phyloP scores from a whole-genome alignment of 257 asterid species.

The Nicotiana tabacum region DNA sequence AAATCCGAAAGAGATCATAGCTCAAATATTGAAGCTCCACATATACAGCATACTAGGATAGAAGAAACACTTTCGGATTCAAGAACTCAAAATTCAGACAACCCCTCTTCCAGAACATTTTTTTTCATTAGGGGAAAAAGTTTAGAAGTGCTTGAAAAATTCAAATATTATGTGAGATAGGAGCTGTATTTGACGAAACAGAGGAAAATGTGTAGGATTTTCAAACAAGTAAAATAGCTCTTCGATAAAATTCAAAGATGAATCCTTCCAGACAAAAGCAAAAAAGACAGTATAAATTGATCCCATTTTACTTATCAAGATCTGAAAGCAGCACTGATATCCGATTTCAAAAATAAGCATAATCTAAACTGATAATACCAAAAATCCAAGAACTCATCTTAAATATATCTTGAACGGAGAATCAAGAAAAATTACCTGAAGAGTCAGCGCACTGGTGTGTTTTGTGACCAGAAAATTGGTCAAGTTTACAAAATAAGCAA shows the following conservation, averaged over 20 bases:
- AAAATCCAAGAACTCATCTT: background rate
- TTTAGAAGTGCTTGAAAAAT: background rate
- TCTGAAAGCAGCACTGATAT: background rate
- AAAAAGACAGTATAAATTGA: background rate
- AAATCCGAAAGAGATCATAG: background rate
- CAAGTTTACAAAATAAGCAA: slow-evolving; percentile 57
- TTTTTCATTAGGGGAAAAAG: background rate
- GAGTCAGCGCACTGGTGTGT: slow-evolving; percentile 60
- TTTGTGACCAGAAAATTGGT: slow-evolving; percentile 61
- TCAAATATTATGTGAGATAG: background rate
- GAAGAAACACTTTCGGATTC: background rate
- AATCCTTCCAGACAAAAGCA: background rate
- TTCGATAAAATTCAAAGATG: background rate
- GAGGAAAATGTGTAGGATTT: background rate
- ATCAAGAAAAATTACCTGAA: slow-evolving; percentile 36
- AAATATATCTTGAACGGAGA: background rate
- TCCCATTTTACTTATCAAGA: background rate
- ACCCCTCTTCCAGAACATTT: background rate
- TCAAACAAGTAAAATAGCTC: background rate
- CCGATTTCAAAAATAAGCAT: background rate
- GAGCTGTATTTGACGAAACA: background rate
- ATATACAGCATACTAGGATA: background rate
- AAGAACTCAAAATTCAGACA: background rate
- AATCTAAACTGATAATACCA: background rate
- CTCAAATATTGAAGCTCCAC: background rate